Conservation (phyloP, 257 asterid species). For the Petunia axillaris region DNA sequence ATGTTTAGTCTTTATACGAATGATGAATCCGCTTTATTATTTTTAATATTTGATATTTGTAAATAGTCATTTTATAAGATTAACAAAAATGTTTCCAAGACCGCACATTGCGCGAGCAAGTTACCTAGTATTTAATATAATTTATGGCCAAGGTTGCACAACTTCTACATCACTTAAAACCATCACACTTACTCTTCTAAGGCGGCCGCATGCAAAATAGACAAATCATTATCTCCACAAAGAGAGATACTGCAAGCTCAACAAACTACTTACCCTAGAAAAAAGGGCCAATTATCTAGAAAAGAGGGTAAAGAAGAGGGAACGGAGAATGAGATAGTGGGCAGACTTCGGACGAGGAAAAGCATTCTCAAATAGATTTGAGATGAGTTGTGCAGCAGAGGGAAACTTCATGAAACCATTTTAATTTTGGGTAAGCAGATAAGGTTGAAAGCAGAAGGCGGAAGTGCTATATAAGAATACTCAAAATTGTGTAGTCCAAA, state of each 20-base stretch:
- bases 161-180: neutral
- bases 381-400: neutral
- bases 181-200: neutral
- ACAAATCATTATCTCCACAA: neutral
- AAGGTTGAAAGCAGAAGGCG: neutral
- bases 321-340: neutral
- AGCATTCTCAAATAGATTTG: neutral
- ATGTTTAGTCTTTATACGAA: too few relatives aligned
- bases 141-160: neutral
- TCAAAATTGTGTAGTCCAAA: neutral
- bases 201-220: neutral
- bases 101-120: too few relatives aligned
- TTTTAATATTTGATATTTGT: too few relatives aligned
- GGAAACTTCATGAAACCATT: neutral
- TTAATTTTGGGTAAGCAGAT: neutral
- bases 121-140: neutral
- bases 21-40: too few relatives aligned
- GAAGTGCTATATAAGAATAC: neutral
- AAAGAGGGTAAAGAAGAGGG: neutral
- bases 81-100: too few relatives aligned
- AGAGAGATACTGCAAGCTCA: neutral
- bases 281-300: neutral
- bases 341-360: neutral
- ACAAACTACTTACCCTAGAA: neutral
- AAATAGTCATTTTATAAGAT: too few relatives aligned